Base-by-base conservation (phyloP, 768 basidiomycete genomes). In the Suillus sp. region DNA sequence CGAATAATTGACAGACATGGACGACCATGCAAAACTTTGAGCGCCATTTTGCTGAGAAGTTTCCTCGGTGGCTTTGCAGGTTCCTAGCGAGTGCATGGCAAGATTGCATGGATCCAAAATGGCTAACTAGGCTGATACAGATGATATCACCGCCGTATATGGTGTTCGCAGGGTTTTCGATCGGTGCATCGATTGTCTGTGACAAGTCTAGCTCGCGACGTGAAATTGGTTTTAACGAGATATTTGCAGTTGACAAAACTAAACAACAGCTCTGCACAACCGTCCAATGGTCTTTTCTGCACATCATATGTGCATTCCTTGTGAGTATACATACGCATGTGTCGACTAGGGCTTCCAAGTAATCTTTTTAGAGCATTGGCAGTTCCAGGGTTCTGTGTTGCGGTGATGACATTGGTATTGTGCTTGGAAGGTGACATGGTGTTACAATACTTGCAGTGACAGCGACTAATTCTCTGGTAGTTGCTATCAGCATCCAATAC, bases 271-370 rank as follows among this genome's bases (percentile, higher is more conserved):
- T 56, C 63, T 1, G 66, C 73, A 43, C 40, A 3, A 62, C 60
- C 63, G 20, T 69, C 72, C 51, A 85, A 84, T 69, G 81, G 82
- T 37, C 66, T 87, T 50, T 86, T 85, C 72, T 87, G 86, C 67
- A 77, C 78, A 18, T 68, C 78, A n/a, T 65, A 69, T 25, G 64
- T 66, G 11, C 65, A 69, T 42, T 65, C 68, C 51, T 71, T 79
- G 84, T 85, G 62, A 61, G 83, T 72, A 53, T 60, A 62, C 58
- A 43, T 32, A 22, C 40, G n/a, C n/a, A n/a, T 45, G 4, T 22
- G 11, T 48, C 60, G 32, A 34, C 16, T 55, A 34, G 43, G 8
- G 30, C 27, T 62, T 62, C 63, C 61, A 34, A 30, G 59, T 38
- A 20, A 11, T 53, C 35, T 59, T 43, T 70, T 11, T 54, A 75